These are phyloP conservation scores for Metarhizium brunneum DNA, from an alignment of 2,329 filamentous ascomycete genomes.

Conservation along the genomic window DNA sequence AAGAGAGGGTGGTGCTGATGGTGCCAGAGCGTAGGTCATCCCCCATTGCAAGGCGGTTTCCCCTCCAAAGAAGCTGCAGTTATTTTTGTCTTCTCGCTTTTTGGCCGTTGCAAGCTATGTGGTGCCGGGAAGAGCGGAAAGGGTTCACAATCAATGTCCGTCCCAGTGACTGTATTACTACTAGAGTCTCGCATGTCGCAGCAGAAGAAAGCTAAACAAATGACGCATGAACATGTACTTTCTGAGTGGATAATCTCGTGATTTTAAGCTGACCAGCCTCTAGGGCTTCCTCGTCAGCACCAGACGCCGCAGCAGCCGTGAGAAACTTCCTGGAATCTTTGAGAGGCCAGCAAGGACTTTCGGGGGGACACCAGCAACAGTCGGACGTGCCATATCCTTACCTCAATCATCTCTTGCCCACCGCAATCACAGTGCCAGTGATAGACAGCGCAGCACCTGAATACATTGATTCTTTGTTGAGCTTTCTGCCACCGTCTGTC, in stretches of 20 bases:
- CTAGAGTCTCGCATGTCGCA: conserved; percentile 11
- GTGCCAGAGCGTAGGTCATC: conserved; percentile 96
- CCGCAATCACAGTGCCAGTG: conserved; percentile 68
- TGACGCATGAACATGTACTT: conserved; percentile 7
- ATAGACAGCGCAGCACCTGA: conserved; percentile 56
- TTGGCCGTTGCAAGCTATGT: conserved; percentile 10
- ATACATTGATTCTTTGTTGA: conserved; percentile 65
- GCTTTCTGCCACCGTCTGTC: conserved; percentile 68
- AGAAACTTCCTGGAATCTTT: conserved; percentile 85
- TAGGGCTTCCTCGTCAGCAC: conserved; percentile 50
- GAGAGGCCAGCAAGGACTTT: conserved; percentile 41
- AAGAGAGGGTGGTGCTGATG: conserved; percentile 89
- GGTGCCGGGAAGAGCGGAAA: conserved; percentile 7
- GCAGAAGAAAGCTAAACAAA: conserved; percentile 15
- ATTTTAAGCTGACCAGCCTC: conserved; percentile 32
- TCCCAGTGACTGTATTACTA: conserved; percentile 22
- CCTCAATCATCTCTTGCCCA: conserved; percentile 74
- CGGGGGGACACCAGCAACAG: conserved; percentile 24
- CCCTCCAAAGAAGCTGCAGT: conserved; percentile 10
- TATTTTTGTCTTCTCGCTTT: background rate
- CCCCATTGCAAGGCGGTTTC: conserved; percentile 20
- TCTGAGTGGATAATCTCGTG: background rate
- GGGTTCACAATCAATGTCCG: conserved; percentile 4
- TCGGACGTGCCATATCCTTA: conserved; percentile 64
- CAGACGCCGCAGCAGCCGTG: conserved; percentile 69